phyloP scores from a whole-genome alignment of 768 basidiomycete genomes.

The Psilocybe azurescens region DNA sequence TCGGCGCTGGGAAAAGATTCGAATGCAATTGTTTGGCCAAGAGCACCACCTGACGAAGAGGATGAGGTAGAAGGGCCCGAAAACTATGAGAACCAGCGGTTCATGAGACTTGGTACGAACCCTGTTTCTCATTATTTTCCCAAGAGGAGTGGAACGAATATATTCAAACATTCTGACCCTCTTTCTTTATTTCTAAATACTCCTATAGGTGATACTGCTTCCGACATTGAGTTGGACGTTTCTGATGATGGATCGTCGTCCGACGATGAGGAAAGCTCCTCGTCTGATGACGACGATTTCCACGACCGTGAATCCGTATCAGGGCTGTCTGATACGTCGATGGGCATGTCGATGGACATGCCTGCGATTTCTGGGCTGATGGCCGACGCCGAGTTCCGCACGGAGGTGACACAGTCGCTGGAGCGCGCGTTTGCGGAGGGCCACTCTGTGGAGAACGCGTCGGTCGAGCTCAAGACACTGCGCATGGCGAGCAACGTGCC shows the following conservation, averaged over 20 bases:
- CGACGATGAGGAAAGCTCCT: conserved; percentile 44
- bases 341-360: conserved; percentile 41
- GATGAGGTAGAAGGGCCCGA: conserved; percentile 68
- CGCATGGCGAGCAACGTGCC: conserved; percentile 97
- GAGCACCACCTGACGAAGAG: conserved; percentile 63
- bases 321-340: conserved; percentile 54
- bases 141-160: background rate
- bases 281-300: conserved; percentile 45
- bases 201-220: conserved; percentile 59
- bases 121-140: background rate
- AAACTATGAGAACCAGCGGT: conserved; percentile 65
- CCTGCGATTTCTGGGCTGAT: conserved; percentile 40
- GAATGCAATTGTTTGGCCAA: conserved; percentile 86
- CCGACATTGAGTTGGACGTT: conserved; percentile 55
- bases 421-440: conserved; percentile 92
- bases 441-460: conserved; percentile 91
- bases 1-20: conserved; percentile 67
- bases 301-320: conserved; percentile 42
- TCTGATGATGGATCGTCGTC: conserved; percentile 68
- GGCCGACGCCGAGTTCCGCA: conserved; percentile 71
- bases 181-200: background rate
- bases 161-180: background rate
- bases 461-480: conserved; percentile 94
- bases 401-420: conserved; percentile 82
- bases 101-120: conserved; percentile 73